phyloP scores from a whole-genome alignment of 768 basidiomycete genomes.

The Leccinum subgranulosum region DNA sequence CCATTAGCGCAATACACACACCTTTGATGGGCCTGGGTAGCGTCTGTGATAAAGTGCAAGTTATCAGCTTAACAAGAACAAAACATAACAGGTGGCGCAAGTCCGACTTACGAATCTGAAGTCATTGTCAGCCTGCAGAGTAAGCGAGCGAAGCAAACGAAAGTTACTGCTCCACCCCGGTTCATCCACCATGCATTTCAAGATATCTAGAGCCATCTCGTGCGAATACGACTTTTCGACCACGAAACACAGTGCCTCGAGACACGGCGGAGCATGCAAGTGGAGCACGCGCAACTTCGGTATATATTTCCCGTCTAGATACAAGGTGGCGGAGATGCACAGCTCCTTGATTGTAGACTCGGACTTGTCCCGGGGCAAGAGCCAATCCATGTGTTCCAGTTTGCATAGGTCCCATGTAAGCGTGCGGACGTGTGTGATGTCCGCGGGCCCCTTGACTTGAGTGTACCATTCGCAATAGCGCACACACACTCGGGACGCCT shows the following conservation, averaged over 20 bases:
- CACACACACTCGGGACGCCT: too few relatives aligned
- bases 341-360: background rate
- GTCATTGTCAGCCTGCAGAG: background rate
- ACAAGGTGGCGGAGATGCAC: background rate
- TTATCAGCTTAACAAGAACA: too few relatives aligned
- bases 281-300: background rate
- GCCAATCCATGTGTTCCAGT: background rate
- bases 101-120: background rate
- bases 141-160: background rate
- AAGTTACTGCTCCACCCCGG: background rate
- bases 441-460: background rate
- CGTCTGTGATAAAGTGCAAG: too few relatives aligned
- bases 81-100: too few relatives aligned
- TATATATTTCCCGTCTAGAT: too few relatives aligned
- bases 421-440: background rate
- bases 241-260: background rate
- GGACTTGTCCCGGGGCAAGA: background rate
- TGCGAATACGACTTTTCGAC: background rate
- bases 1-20: background rate
- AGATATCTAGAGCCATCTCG: background rate
- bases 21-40: too few relatives aligned
- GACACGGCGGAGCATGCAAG: background rate
- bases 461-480: background rate
- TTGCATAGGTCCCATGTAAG: background rate
- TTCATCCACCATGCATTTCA: background rate